Evolutionary conservation across 2,329 filamentous ascomycete species (phyloP).

Genomic region (Coniochaeta prunicola): DNA sequence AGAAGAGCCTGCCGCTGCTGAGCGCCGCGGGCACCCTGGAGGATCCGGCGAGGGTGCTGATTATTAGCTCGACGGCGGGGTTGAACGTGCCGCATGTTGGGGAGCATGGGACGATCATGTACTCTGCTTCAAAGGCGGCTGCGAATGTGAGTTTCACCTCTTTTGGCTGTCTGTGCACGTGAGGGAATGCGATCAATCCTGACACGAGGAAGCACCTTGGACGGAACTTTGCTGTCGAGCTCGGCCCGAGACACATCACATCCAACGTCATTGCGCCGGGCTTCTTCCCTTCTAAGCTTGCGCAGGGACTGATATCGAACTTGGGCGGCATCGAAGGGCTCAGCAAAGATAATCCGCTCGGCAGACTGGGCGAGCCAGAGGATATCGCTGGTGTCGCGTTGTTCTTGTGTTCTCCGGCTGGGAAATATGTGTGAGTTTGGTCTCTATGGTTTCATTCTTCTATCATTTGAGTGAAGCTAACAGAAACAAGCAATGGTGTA

Average conservation of each 20-base stretch:
- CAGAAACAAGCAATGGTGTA: slow-evolving; percentile 23
- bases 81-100: slow-evolving; percentile 54
- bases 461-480: neutral
- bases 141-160: slow-evolving; percentile 26
- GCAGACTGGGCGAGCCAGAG: slow-evolving; percentile 46
- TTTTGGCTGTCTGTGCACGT: no score
- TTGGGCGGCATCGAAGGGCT: slow-evolving; percentile 48
- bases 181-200: neutral
- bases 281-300: slow-evolving; percentile 63
- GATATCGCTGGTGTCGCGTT: slow-evolving; percentile 55
- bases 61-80: slow-evolving; percentile 61
- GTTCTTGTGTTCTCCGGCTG: slow-evolving; percentile 45
- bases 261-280: slow-evolving; percentile 60
- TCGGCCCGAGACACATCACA: slow-evolving; percentile 57
- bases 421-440: slow-evolving; percentile 36
- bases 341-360: slow-evolving; percentile 43
- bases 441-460: neutral
- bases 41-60: slow-evolving; percentile 55
- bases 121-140: slow-evolving; percentile 63
- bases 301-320: slow-evolving; percentile 54
- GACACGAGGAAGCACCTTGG: slow-evolving; percentile 42
- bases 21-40: slow-evolving; percentile 23
- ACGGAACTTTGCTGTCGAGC: slow-evolving; percentile 58
- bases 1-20: slow-evolving; percentile 34
- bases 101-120: slow-evolving; percentile 55